phyloP scores from a whole-genome alignment of 805 yeast genomes.

The Saturnispora diversa region DNA sequence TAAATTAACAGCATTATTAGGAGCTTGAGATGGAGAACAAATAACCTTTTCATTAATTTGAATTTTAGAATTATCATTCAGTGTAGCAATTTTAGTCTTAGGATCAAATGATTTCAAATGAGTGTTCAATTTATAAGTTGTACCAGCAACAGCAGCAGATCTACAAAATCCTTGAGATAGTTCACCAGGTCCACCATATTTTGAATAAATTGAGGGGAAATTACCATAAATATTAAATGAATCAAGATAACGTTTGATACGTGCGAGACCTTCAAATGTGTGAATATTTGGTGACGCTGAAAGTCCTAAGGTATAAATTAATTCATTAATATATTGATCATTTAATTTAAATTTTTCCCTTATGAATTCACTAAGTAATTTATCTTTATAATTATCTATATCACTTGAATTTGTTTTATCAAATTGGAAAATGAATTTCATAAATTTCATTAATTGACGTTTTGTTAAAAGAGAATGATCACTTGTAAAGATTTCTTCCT shows the following conservation, averaged over 20 bases:
- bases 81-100: slow-evolving; percentile 54
- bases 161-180: slow-evolving; percentile 94
- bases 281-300: slow-evolving; percentile 51
- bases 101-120: slow-evolving; percentile 59
- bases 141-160: slow-evolving; percentile 96
- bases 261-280: slow-evolving; percentile 67
- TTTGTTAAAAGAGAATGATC: slow-evolving; percentile 69
- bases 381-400: slow-evolving; percentile 40
- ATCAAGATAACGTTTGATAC: slow-evolving; percentile 74
- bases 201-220: slow-evolving; percentile 86
- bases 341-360: slow-evolving; percentile 60
- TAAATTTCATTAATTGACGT: slow-evolving; percentile 81
- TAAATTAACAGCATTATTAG: slow-evolving; percentile 34
- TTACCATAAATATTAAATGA: slow-evolving; percentile 90
- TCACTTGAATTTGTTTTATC: slow-evolving; percentile 34
- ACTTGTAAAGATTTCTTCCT: slow-evolving; percentile 90
- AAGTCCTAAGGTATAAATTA: slow-evolving; percentile 80
- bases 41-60: slow-evolving; percentile 74
- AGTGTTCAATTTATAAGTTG: slow-evolving; percentile 81
- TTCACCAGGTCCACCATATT: slow-evolving; percentile 95
- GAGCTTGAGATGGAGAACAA: slow-evolving; percentile 63
- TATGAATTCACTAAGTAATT: slow-evolving; percentile 54
- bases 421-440: slow-evolving; percentile 76
- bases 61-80: slow-evolving; percentile 68
- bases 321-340: slow-evolving; percentile 68